Percentiles rank a stretch among this genome's conserved stretches.
These are phyloP conservation scores for Eucalyptus coolabah DNA, from an alignment of 345 rosid species.

Conservation along the genomic window DNA sequence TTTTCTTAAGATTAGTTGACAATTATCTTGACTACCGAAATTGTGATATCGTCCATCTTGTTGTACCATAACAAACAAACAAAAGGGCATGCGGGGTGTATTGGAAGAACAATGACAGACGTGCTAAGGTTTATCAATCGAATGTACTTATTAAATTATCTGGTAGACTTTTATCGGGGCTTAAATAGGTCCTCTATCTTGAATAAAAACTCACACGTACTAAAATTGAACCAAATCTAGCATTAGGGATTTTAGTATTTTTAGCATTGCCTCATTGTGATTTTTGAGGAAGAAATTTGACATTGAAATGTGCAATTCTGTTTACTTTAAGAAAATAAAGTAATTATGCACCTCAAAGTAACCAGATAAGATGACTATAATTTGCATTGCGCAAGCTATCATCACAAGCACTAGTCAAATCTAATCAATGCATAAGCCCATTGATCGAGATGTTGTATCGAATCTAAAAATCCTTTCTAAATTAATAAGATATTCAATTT, in stretches of 20 bases:
- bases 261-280: background rate
- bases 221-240: background rate
- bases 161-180: background rate
- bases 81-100: background rate
- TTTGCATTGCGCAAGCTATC: background rate
- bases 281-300: background rate
- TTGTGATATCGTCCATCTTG: background rate
- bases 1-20: background rate
- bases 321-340: background rate
- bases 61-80: background rate
- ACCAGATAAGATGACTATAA: background rate
- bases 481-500: background rate
- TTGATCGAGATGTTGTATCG: fast-evolving
- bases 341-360: background rate
- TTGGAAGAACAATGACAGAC: background rate
- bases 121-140: background rate
- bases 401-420: fast-evolving
- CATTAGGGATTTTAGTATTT: background rate
- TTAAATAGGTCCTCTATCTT: background rate
- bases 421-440: background rate
- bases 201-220: background rate
- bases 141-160: background rate
- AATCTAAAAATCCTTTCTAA: background rate
- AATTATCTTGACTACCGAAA: background rate
- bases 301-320: background rate